These are phyloP conservation scores for Peronospora belbahrii DNA, from an alignment of 352 stramenopile species.

Conservation along the genomic window DNA sequence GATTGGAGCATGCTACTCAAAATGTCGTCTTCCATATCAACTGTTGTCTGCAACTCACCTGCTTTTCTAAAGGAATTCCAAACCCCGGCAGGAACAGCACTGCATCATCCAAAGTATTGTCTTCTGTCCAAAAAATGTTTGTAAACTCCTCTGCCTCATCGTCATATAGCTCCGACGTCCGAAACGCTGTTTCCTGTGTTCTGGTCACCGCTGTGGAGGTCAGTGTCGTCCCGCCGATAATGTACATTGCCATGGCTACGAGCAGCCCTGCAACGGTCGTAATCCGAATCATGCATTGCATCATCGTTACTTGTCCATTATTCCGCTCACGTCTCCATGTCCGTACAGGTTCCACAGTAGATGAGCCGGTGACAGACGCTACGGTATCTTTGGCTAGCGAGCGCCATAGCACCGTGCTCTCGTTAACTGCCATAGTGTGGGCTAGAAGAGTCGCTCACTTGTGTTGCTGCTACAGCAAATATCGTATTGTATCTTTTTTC, in stretches of 20 bases:
- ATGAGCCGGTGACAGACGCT: constrained; percentile 14
- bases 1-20: constrained; percentile 3
- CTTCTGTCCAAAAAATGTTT: constrained; percentile 16
- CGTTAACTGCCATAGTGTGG: constrained; percentile 27
- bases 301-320: neutral
- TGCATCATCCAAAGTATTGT: constrained; percentile 18
- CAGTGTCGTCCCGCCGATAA: constrained; percentile 13
- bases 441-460: neutral
- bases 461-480: neutral
- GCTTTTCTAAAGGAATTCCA: constrained; percentile 54
- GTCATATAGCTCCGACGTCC: neutral
- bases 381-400: constrained; percentile 15
- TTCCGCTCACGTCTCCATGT: neutral
- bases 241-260: constrained; percentile 22
- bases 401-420: constrained; percentile 40
- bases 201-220: constrained; percentile 3
- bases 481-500: neutral
- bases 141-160: neutral
- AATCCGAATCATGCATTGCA: constrained; percentile 20
- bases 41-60: constrained; percentile 26
- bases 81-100: constrained; percentile 65
- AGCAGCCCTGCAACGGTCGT: constrained; percentile 19
- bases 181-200: constrained; percentile 1
- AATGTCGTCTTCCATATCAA: constrained; percentile 1
- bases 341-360: neutral